phyloP scores from a whole-genome alignment of 2,329 filamentous ascomycete genomes.

The Trichoderma atrobrunneum region DNA sequence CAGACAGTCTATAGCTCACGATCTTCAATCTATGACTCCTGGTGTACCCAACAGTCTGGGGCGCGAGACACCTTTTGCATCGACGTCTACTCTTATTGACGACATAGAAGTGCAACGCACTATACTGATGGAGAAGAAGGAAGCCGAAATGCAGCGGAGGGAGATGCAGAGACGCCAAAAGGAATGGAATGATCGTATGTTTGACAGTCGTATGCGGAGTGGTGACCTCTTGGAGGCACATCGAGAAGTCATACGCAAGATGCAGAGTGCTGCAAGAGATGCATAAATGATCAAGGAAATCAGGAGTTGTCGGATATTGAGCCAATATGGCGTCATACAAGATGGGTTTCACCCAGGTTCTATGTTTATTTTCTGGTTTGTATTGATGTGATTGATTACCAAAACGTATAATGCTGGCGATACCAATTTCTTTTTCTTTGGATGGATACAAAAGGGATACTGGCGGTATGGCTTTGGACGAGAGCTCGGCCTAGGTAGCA shows the following conservation, averaged over 20 bases:
- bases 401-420: neutral
- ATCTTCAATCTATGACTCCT: slow-evolving; percentile 49
- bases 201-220: slow-evolving; percentile 74
- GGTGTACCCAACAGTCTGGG: slow-evolving; percentile 31
- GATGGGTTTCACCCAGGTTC: neutral
- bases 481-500: neutral
- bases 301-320: neutral
- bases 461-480: neutral
- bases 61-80: slow-evolving; percentile 40
- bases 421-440: neutral
- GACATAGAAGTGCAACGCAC: slow-evolving; percentile 53
- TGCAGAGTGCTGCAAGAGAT: slow-evolving; percentile 59
- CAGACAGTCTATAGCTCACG: slow-evolving; percentile 62
- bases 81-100: slow-evolving; percentile 32
- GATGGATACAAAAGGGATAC: neutral
- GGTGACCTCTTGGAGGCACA: slow-evolving; percentile 74
- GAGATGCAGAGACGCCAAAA: slow-evolving; percentile 58
- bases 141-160: slow-evolving; percentile 58
- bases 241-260: slow-evolving; percentile 71
- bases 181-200: slow-evolving; percentile 58
- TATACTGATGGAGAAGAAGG: slow-evolving; percentile 59
- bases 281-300: slow-evolving; percentile 5
- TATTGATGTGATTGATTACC: neutral
- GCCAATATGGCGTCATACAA: neutral
- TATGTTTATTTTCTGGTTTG: neutral